These are phyloP conservation scores for Cordyceps militaris DNA, from an alignment of 2,329 filamentous ascomycete genomes.

Conservation along the genomic window DNA sequence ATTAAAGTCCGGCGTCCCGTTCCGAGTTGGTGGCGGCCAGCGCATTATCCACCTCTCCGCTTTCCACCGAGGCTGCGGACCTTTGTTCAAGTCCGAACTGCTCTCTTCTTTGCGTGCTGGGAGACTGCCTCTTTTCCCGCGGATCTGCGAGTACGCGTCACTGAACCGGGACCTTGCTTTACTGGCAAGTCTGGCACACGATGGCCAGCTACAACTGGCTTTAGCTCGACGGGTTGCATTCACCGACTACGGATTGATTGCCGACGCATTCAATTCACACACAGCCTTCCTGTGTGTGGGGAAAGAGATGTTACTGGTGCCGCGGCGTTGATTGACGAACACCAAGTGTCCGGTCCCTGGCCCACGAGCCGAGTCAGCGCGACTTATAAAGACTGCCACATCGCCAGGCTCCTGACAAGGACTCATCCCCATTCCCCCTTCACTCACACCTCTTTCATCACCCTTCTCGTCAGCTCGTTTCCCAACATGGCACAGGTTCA, in stretches of 20 bases:
- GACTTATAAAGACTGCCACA: not conserved
- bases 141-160: not conserved
- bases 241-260: not conserved
- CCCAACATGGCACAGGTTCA: slow-evolving; percentile 21
- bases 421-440: not conserved
- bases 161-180: too few relatives aligned
- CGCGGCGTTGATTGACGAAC: not conserved
- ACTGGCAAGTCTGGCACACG: too few relatives aligned
- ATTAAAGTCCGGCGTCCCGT: not conserved
- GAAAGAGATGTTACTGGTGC: not conserved
- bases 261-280: too few relatives aligned
- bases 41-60: not conserved
- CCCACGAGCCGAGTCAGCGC: not conserved
- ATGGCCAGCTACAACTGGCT: too few relatives aligned
- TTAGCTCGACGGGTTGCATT: too few relatives aligned
- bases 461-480: too few relatives aligned
- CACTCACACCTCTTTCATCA: not conserved
- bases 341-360: not conserved
- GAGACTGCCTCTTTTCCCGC: not conserved
- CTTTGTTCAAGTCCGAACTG: not conserved
- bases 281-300: not conserved
- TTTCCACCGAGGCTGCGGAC: not conserved
- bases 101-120: not conserved
- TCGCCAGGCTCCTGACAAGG: not conserved
- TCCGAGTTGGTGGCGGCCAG: not conserved